Conservation (phyloP, 2,329 filamentous ascomycete species). For the Fusarium fracticaudum region DNA sequence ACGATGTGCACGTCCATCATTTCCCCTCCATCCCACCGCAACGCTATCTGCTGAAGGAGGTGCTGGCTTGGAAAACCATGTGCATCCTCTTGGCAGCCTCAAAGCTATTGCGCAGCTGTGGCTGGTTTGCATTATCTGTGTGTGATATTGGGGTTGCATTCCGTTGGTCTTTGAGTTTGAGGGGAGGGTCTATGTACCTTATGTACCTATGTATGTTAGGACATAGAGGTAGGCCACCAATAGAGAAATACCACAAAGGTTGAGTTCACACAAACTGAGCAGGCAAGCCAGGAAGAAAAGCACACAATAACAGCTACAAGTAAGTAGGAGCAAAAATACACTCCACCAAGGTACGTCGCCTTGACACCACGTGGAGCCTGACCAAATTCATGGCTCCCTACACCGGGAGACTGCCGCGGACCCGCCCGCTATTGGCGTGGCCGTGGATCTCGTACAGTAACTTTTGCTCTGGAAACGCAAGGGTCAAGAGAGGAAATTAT, state of each 20-base stretch:
- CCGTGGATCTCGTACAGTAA: slow-evolving; percentile 25
- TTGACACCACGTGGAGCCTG: slow-evolving; percentile 44
- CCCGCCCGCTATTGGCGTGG: slow-evolving; percentile 37
- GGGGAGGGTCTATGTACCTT: neutral
- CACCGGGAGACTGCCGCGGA: slow-evolving; percentile 44
- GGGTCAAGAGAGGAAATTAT: slow-evolving; percentile 10
- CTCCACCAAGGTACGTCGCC: slow-evolving; percentile 36
- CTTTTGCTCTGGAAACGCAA: slow-evolving; percentile 12
- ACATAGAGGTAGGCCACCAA: neutral
- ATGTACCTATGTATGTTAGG: neutral
- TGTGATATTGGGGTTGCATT: slow-evolving; percentile 9
- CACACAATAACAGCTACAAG: neutral
- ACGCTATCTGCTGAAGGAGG: neutral
- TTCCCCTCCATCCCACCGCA: neutral
- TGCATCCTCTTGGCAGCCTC: neutral
- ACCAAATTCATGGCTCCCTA: slow-evolving; percentile 39
- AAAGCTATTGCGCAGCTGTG: neutral
- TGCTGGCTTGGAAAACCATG: neutral
- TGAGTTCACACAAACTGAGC: neutral
- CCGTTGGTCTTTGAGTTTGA: slow-evolving; percentile 5
- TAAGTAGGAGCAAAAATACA: slow-evolving; percentile 8
- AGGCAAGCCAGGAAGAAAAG: slow-evolving; percentile 2
- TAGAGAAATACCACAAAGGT: slow-evolving; percentile 3
- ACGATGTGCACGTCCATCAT: slow-evolving; percentile 1
- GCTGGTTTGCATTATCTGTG: neutral